Evolutionary conservation across 2,329 filamentous ascomycete species (phyloP), one percentile per base, ranked within the genome.

Genomic region (Venturia effusa): DNA sequence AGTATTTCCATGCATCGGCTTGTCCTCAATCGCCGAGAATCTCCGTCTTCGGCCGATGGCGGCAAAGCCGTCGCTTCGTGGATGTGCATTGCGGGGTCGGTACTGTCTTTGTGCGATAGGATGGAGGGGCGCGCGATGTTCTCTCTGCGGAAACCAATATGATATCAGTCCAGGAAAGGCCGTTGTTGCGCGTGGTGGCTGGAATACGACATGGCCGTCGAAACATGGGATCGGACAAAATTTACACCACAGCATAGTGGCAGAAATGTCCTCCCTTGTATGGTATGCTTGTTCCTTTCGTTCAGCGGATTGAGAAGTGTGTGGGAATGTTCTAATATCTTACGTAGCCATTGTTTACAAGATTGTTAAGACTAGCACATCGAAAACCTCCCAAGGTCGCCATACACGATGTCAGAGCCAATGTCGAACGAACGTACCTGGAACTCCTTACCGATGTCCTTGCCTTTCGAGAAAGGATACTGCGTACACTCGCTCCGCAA

Each of bases 401-500:
- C 37, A 73, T 79, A 59, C 71, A 76, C 27, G 76, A 79, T 70
- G 71, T 71, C 51, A 74, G 74, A 32, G 73, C 72, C 7, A 69
- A 72, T 22, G 64, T 71, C 37, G 71, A 75, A 62, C 71, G 72
- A 45, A 77, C 74, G 1, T 75, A 80, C 67, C 59, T 76, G 1
- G 74, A 79, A 62, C 71, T 81, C 4, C 71, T 81, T 17, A 74
- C 74, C 22, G 77, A 81, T 67, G 75, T 79, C 10, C 69, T 81
- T 10, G 71, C 71, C 19, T 70, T 80, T n/a, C 76, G 78, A 10
- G 68, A 75, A 57, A 69, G 71, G 11, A 67, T 80, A 17, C 66
- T 70, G 62, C 68, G 70, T 34, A 68, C 66, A 5, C 67, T 78
- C 4, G 68, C 70, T 59, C 55, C 68, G 8, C 64, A 63, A 24